Percentiles rank a stretch among this genome's conserved stretches.
Conservation (phyloP, 1,284 basidiomycete species). For the Phlebopus sp. region DNA sequence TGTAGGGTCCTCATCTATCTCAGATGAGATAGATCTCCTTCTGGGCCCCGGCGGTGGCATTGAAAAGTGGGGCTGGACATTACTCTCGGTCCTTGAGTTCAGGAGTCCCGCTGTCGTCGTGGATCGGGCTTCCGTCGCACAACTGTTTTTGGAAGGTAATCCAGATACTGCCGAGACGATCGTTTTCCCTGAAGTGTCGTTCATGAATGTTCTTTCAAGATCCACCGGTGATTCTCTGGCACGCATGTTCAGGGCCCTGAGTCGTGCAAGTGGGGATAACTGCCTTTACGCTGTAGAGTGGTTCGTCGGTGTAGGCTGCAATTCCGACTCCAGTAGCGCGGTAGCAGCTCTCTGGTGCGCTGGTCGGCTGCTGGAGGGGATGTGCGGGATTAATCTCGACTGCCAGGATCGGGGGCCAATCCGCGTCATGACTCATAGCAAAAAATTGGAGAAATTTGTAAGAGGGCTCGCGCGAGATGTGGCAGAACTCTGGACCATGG, state of each 20-base stretch:
- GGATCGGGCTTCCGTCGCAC: constrained; percentile 45
- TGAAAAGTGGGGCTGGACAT: constrained; percentile 85
- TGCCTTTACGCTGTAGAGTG: constrained; percentile 79
- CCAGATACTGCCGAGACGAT: constrained; percentile 35
- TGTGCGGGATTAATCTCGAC: constrained; percentile 45
- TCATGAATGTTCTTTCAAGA: constrained; percentile 61
- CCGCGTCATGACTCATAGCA: constrained; percentile 36
- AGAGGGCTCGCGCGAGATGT: constrained; percentile 61
- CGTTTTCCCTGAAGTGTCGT: constrained; percentile 56
- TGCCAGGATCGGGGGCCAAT: constrained; percentile 21
- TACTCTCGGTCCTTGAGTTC: constrained; percentile 77
- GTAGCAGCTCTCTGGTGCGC: constrained; percentile 85
- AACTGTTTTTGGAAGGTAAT: constrained; percentile 58
- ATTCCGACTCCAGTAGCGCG: constrained; percentile 43
- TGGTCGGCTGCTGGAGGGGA: constrained; percentile 70
- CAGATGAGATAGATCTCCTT: constrained; percentile 59
- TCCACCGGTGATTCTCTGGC: constrained; percentile 56
- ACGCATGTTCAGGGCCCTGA: constrained; percentile 72
- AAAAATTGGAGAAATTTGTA: constrained; percentile 62
- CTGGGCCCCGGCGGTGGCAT: constrained; percentile 81
- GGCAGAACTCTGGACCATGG: constrained; percentile 67
- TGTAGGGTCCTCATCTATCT: constrained; percentile 40
- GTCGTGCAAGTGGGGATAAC: constrained; percentile 64
- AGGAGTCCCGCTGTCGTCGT: constrained; percentile 51
- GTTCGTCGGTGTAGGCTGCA: constrained; percentile 64